Conservation (phyloP, 805 yeast species). For the Kodamaea neixiangensis region DNA sequence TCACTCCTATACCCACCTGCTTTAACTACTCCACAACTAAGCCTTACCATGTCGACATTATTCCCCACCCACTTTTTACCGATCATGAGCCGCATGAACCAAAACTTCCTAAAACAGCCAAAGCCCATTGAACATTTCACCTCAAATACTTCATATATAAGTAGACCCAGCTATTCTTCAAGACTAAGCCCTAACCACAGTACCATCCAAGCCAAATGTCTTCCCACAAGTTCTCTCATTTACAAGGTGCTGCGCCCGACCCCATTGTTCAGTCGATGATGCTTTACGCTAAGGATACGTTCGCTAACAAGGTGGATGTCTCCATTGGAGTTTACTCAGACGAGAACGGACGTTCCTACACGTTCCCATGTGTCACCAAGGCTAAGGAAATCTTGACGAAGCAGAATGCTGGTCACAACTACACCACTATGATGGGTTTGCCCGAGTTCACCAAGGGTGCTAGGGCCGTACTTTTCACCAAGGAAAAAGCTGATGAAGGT, state of each 20-base stretch:
- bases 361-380: conserved; percentile 38
- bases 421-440: conserved; percentile 44
- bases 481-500: conserved; percentile 20
- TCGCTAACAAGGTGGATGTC: conserved; percentile 40
- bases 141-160: not conserved
- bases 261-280: conserved; percentile 29
- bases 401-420: conserved; percentile 47
- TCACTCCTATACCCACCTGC: not conserved
- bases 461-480: conserved; percentile 38
- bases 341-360: conserved; percentile 36
- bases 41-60: not conserved
- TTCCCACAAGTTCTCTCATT: conserved; percentile 19
- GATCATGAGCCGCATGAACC: not conserved
- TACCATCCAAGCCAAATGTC: conserved; percentile 12
- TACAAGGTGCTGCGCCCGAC: conserved; percentile 26
- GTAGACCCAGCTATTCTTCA: not conserved
- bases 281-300: conserved; percentile 25
- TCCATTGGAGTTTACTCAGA: conserved; percentile 49
- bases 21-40: not conserved
- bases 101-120: not conserved
- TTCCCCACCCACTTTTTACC: not conserved
- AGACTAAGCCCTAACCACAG: not conserved
- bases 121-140: not conserved
- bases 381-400: conserved; percentile 35
- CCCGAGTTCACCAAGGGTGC: conserved; percentile 39